phyloP scores from a whole-genome alignment of 1,284 basidiomycete genomes.

The Sutorius eximius region DNA sequence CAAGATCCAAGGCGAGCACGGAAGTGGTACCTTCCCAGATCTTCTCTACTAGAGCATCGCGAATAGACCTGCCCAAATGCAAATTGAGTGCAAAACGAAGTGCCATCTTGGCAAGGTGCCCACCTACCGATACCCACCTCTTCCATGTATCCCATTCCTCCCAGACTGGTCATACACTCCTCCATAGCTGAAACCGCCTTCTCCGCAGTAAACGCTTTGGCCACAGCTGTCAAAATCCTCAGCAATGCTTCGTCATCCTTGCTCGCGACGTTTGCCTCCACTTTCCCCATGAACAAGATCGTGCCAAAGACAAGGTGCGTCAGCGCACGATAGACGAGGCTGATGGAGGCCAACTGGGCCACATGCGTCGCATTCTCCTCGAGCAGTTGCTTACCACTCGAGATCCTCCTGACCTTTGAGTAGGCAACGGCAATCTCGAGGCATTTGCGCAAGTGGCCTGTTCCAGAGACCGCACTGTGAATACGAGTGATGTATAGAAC shows the following conservation, averaged over 20 bases:
- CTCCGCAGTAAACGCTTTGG: conserved; percentile 73
- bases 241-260: conserved; percentile 52
- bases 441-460: conserved; percentile 61
- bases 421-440: conserved; percentile 66
- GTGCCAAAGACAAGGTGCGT: conserved; percentile 63
- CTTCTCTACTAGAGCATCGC: conserved; percentile 72
- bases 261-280: conserved; percentile 54
- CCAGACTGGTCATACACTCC: conserved; percentile 73
- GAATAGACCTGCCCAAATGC: conserved; percentile 42
- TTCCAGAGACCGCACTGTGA: conserved; percentile 61
- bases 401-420: conserved; percentile 56
- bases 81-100: neutral
- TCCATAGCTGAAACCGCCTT: conserved; percentile 64
- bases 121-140: conserved; percentile 66
- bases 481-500: conserved; percentile 78
- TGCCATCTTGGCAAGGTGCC: conserved; percentile 23
- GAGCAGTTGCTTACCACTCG: conserved; percentile 51
- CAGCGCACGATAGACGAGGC: conserved; percentile 64
- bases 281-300: conserved; percentile 59
- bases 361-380: conserved; percentile 61
- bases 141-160: conserved; percentile 84
- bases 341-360: conserved; percentile 57
- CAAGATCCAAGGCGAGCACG: conserved; percentile 68
- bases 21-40: conserved; percentile 82
- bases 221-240: conserved; percentile 67